These are phyloP conservation scores for Candida ascalaphidarum DNA, from an alignment of 805 yeast genomes.

Conservation along the genomic window DNA sequence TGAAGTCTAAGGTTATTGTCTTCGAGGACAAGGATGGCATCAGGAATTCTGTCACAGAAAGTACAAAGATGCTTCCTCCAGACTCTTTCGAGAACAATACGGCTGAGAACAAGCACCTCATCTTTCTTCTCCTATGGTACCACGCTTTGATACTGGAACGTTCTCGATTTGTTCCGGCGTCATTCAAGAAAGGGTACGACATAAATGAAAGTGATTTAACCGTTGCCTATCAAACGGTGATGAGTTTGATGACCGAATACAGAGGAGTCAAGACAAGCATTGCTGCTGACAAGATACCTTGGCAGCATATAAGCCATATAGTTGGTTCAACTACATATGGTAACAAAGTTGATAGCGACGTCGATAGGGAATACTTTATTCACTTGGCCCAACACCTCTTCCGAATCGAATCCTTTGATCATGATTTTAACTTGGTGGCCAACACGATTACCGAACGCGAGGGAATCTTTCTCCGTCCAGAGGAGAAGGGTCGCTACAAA, in stretches of 20 bases:
- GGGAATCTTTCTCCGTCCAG: conserved; percentile 20
- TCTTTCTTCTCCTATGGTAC: conserved; percentile 58
- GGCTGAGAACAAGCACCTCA: conserved; percentile 12
- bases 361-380: conserved; percentile 31
- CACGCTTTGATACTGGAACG: conserved; percentile 58
- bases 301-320: conserved; percentile 42
- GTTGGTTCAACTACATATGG: conserved; percentile 57
- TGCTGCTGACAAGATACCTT: conserved; percentile 31
- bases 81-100: conserved; percentile 31
- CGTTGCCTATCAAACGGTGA: conserved; percentile 38
- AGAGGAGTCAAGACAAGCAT: conserved; percentile 2
- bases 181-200: conserved; percentile 56
- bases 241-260: conserved; percentile 23
- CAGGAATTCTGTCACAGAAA: conserved; percentile 35
- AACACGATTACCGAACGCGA: conserved; percentile 21
- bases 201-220: conserved; percentile 66
- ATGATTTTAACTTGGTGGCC: conserved; percentile 33
- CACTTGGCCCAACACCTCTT: conserved; percentile 32
- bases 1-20: conserved; percentile 44
- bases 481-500: conserved; percentile 23
- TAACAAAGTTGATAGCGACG: conserved; percentile 42
- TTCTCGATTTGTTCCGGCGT: conserved; percentile 50
- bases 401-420: conserved; percentile 26
- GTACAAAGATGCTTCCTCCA: conserved; percentile 21
- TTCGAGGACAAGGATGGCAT: conserved; percentile 61